These are phyloP conservation scores for Claviceps monticola DNA, from an alignment of 2,329 filamentous ascomycete species.

Conservation along the genomic window DNA sequence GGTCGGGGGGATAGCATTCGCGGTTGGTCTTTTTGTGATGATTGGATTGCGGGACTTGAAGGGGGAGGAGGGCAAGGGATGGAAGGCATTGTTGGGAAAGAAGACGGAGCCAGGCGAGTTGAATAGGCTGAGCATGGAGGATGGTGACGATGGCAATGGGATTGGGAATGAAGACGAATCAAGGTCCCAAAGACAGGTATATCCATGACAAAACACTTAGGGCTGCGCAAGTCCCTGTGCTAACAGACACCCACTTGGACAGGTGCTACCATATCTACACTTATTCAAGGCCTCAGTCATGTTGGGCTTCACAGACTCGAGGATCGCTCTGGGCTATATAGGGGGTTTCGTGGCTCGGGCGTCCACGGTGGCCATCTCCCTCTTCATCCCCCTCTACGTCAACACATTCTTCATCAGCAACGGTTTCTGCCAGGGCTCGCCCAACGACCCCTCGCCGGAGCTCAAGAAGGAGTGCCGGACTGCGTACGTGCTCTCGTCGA, in stretches of 20 bases:
- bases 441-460: conserved; percentile 51
- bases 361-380: conserved; percentile 85
- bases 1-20: conserved; percentile 58
- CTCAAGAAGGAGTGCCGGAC: conserved; percentile 74
- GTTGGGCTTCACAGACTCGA: conserved; percentile 59
- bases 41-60: conserved; percentile 56
- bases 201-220: not conserved
- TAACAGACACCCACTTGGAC: conserved; percentile 5
- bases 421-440: conserved; percentile 60
- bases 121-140: conserved; percentile 9
- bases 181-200: conserved; percentile 14
- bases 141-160: not conserved
- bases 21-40: conserved; percentile 62
- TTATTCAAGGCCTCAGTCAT: conserved; percentile 49
- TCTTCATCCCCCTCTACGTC: conserved; percentile 87
- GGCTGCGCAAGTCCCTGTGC: not conserved
- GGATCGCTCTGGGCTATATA: conserved; percentile 77
- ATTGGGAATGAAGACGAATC: not conserved
- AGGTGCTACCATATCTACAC: conserved; percentile 40
- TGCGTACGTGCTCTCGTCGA: conserved; percentile 78
- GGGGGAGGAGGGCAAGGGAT: conserved; percentile 69
- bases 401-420: conserved; percentile 79
- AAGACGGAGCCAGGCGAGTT: conserved; percentile 15
- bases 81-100: conserved; percentile 40
- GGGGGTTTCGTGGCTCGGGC: conserved; percentile 91